Percentiles rank a stretch among this genome's conserved stretches.
Conservation (phyloP, 345 rosid species). For the Rhizophora apiculata region DNA sequence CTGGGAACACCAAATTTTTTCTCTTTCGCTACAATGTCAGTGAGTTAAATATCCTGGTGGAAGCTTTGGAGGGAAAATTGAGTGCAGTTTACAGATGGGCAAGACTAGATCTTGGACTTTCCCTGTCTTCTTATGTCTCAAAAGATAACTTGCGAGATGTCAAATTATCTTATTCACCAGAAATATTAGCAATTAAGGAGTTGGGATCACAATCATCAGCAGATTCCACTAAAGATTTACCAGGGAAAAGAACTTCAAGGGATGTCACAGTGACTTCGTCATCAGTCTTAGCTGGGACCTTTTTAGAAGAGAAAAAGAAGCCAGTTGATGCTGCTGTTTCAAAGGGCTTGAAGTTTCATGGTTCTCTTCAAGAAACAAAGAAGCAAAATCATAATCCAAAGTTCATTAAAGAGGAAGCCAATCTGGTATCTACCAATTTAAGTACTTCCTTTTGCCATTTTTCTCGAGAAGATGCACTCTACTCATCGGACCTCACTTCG, state of each 20-base stretch:
- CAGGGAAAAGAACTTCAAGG: conserved; percentile 35
- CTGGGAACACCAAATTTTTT: conserved; percentile 61
- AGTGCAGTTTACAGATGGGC: conserved; percentile 98
- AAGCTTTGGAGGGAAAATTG: conserved; percentile 95
- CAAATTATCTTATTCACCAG: conserved; percentile 40
- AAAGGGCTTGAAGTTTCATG: conserved; percentile 26
- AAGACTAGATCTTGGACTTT: conserved; percentile 90
- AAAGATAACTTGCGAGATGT: conserved; percentile 38
- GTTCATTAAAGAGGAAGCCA: conserved; percentile 33
- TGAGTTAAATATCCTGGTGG: conserved; percentile 84
- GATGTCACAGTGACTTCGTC: conserved; percentile 27
- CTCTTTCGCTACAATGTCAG: conserved; percentile 78
- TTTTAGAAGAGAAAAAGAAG: conserved; percentile 28
- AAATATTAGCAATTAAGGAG: conserved; percentile 32
- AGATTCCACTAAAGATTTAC: conserved; percentile 34
- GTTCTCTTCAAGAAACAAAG: conserved; percentile 11
- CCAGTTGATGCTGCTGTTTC: conserved; percentile 26
- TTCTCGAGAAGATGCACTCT: conserved; percentile 39
- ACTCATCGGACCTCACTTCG: conserved; percentile 20
- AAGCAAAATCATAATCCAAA: conserved; percentile 11
- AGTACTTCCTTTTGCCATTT: conserved; percentile 30
- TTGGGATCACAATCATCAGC: conserved; percentile 35
- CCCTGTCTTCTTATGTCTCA: conserved; percentile 55
- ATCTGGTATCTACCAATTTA: conserved; percentile 29
- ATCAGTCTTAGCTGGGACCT: conserved; percentile 18